Base-by-base conservation (phyloP, 73 alveolate species). In the Uronychia setigera region DNA sequence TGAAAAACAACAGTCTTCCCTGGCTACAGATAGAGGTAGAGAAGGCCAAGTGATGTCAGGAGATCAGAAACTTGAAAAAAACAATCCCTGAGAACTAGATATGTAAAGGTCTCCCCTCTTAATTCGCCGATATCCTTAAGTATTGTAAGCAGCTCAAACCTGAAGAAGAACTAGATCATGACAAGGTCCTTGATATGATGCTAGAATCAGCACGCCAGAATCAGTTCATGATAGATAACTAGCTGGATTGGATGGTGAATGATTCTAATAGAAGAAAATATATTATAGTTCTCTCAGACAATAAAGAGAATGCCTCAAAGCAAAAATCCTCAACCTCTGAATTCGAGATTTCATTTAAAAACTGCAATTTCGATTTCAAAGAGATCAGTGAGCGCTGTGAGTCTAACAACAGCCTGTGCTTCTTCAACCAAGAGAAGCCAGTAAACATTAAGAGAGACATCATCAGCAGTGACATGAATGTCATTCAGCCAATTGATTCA, bases 1-100 rank as follows among this genome's bases (percentile, higher is more conserved):
- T 93, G 77, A 81, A 87, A 57, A 81, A 83, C 34, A 95, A 95
- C 1, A 80, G 80, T 60, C 93, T 87, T 29, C 95, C 96, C 0
- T 87, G 98, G 96, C 92, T 26, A 30, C 32, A 29, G 5, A 32
- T 76, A 25, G 82, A 76, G 19, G 82, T 76, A 11, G 1, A 9
- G 1, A 76, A 31, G 27, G 27, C n/a, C 67, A 46, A 46, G 67
- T 11, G 19, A 46, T 46, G 67, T 19, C 67, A 46, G 67, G 67
- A 46, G 67, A 46, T 46, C 67, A 11, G 67, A 46, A 46, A 46
- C 19, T 11, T 46, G n/a, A 46, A 46, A n/a, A n/a, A n/a, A n/a
- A n/a, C n/a, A n/a, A n/a, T n/a, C n/a, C 67, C 67, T 11, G 67
- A 46, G 67, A 19, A 46, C n/a, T 5, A 46, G 67, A 46, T 46